A percentile compares a stretch with the other conserved stretches of the same genome.
These are phyloP conservation scores for Teratosphaeria zuluensis DNA, from an alignment of 2,329 filamentous ascomycete genomes.

Conservation along the genomic window DNA sequence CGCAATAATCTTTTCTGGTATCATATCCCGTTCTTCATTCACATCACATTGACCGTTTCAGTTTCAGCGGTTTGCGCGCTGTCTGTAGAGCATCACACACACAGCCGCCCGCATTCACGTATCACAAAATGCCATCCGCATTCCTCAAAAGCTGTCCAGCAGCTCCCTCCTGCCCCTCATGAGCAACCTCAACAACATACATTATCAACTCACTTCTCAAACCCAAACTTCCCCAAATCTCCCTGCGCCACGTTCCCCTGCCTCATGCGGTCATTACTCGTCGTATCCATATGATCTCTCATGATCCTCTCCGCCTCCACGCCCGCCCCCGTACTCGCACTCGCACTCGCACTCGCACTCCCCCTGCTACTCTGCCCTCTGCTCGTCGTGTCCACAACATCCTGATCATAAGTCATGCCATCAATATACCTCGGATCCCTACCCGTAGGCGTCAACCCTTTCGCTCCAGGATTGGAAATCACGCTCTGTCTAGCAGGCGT, in stretches of 20 bases:
- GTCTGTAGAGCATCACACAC: neutral
- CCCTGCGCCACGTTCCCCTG: slow-evolving; percentile 33
- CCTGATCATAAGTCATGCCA: slow-evolving; percentile 36
- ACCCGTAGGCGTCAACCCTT: slow-evolving; percentile 21
- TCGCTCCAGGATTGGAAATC: slow-evolving; percentile 57
- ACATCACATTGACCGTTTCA: neutral
- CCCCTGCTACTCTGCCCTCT: neutral
- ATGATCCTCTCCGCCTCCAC: slow-evolving; percentile 54
- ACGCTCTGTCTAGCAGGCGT: slow-evolving; percentile 52
- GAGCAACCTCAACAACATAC: no score
- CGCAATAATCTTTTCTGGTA: neutral
- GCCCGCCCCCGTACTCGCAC: slow-evolving; percentile 34
- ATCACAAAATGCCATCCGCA: neutral
- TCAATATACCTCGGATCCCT: slow-evolving; percentile 34
- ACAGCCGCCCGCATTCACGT: neutral
- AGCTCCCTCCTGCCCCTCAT: neutral
- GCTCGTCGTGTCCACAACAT: slow-evolving; percentile 30
- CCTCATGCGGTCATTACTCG: slow-evolving; percentile 23
- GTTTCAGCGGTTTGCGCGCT: no score
- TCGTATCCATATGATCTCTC: slow-evolving; percentile 47
- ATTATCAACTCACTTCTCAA: slow-evolving; percentile 34
- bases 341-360: slow-evolving; percentile 10
- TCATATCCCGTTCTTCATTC: neutral
- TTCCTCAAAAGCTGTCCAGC: neutral
- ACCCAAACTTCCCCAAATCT: slow-evolving; percentile 50